Base-by-base conservation (phyloP, 1,139 yeast genomes). In the Diutina mesorugosa region DNA sequence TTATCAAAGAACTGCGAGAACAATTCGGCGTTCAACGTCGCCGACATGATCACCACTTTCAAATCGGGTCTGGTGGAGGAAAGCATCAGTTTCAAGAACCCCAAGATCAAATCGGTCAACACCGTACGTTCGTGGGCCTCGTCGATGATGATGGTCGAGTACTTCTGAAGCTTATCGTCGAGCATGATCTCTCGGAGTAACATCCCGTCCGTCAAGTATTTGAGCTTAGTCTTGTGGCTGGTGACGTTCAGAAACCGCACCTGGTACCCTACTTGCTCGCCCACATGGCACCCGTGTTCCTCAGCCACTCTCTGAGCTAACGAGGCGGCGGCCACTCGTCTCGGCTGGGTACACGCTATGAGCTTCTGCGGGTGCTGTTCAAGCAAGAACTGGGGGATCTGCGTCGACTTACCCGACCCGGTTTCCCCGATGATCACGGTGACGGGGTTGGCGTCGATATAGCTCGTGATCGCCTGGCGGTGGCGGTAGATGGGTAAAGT, bases 101-200 rank as follows among this genome's bases (percentile, higher is more conserved):
- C 99, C 74, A 93, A 77, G 28, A 93, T 77, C 64, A 93, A 73
- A 72, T 93, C 99, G 0, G 99, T 90, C 57, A 91, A 72, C 3
- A 93, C 85, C 0, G 98, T 93, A 67, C 99, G 79, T 73, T 93
- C 99, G 73, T 93, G 99, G 1, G 98, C 99, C 72, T 93, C 99
- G 74, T 93, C 99, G 54, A 93, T 83, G 54, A 95, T 78, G n/a
- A 93, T 78, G 0, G 90, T 84, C 32, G 86, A 76, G 67, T 93
- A 93, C 60, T 80, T 80, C 7, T 77, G 70, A 56, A 95, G 71
- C 4, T 72, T 69, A 1, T 81, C 80, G 65, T 90, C 91, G 60
- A 87, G 70, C 93, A 93, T 88, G 62, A 91, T 71, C 67, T 93
- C 99, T 66, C 99, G 78, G 58, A 95, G 71, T 45, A 93, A 78